Base-by-base conservation (phyloP, 148 eudicot species). In the Chenopodium quinoa region DNA sequence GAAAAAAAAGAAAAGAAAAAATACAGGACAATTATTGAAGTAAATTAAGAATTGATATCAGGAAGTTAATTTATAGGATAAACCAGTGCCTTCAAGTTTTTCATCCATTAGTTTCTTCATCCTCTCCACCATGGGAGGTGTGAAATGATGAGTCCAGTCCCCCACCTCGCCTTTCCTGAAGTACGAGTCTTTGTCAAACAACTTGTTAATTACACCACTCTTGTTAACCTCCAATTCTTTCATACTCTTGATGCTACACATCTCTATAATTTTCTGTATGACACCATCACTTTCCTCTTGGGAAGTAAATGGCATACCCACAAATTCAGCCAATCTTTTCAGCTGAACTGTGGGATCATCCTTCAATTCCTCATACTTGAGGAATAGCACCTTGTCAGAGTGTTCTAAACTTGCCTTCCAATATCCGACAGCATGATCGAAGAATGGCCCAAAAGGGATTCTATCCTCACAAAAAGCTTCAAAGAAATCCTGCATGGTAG, bases 161-260 rank as follows among this genome's bases (percentile, higher is more conserved):
- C 83, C 86, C 7, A 80, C 83, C 14, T 71, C 60, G 1, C 86
- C 86, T 80, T 72, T 84, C 40, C 83, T 76, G 37, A 80, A 84
- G 27, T 40, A 80, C 0, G 54, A 7, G 16, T 77, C 76, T 50
- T 80, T 84, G 56, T 81, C 83, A 34, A 81, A 75, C 8, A 81
- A 34, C 68, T 75, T 23, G 50, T 75, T 75, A 48, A 81, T 75
- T 16, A 75, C 72, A 2, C 85, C 82, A 32, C 16, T 79, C 69
- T 78, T 84, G 66, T 84, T 84, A 12, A 62, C 77, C 32, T 80
- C 83, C 73, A 84, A 71, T 34, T 81, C 62, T 50, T 81, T 84
- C 81, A 84, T 66, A 37, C 40, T 84, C 50, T 62, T 70, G 37
- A 84, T 69, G 48, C 81, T 63, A 62, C 83, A 80, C 70, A 84